phyloP scores from a whole-genome alignment of 2,329 filamentous ascomycete genomes.

The Chalaropsis ovoidea region DNA sequence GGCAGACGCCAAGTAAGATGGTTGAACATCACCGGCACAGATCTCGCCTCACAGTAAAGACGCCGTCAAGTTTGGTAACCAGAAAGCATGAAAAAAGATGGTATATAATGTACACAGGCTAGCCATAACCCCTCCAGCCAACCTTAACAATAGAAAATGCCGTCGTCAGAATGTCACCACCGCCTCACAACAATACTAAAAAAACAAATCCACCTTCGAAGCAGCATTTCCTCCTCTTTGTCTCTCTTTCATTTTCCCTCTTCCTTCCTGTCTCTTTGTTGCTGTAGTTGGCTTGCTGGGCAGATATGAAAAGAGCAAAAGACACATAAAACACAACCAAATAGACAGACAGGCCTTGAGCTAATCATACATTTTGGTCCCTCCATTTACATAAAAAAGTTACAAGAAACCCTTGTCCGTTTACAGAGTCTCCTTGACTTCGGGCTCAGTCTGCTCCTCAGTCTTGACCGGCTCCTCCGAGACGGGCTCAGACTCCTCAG shows the following conservation, averaged over 20 bases:
- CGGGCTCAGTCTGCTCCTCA: background rate
- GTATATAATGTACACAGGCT: conserved; percentile 13
- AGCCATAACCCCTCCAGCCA: background rate
- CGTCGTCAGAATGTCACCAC: background rate
- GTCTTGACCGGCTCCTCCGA: background rate
- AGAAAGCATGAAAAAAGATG: background rate
- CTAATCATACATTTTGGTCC: conserved; percentile 3
- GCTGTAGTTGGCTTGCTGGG: background rate
- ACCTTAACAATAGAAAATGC: conserved; percentile 2
- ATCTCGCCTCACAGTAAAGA: background rate
- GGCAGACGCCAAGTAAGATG: background rate
- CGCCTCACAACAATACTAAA: background rate
- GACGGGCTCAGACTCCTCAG: background rate
- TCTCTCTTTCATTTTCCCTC: background rate
- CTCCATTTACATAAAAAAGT: background rate
- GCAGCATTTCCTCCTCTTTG: background rate
- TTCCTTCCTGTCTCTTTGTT: background rate
- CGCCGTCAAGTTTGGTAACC: background rate
- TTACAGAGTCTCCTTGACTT: conserved; percentile 9
- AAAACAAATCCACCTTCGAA: background rate
- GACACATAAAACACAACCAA: background rate
- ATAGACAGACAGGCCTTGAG: background rate
- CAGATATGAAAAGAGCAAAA: conserved; percentile 9
- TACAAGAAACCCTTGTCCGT: background rate
- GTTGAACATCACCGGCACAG: background rate